Evolutionary conservation across 2,329 filamentous ascomycete genomes (phyloP), one percentile per base, ranked within the genome.

Genomic region (Phyllosticta citrichinensis): DNA sequence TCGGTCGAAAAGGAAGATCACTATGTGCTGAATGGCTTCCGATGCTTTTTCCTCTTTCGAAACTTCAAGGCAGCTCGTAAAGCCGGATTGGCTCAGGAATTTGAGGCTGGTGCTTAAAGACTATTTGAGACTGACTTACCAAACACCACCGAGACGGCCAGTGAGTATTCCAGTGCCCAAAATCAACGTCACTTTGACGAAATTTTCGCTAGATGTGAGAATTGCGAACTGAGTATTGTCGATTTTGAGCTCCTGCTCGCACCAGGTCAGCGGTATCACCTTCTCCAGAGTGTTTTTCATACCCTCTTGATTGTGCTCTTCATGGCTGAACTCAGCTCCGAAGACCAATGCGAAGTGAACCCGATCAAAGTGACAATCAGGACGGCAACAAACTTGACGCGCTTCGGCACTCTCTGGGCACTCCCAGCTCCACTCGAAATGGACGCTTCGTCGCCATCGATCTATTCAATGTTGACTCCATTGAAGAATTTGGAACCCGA

Each of bases 291-390:
- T 17, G 5, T 20, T 40, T 5, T 40, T 11, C 33, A 10, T 47
- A 61, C 65, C 76, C 84, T 84, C 64, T 86, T 85, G 27, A 86
- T 69, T 0, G 82, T 85, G 20, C 75, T 81, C 67, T 86, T 85
- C 77, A 85, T 80, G 1, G 83, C 83, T 10, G 80, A 80, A 0
- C 81, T 84, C 1, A 85, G 80, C 1, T 82, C 81, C 17, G 76
- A 76, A 63, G 81, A 83, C 82, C 83, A 85, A 22, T 80, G 78
- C 0, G 81, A 81, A 0, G 83, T 83, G 65, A 85, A 85, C 0
- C 82, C 81, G 64, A 85, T 83, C 61, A 76, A 70, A 17, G 77
- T 79, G 2, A 82, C 79, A 10, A 83, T 66, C 0, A 82, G 55
- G 2, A 85, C 78, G 0, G 81, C 76, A 10, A 35, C 24, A 20